Percentiles rank a stretch among this genome's conserved stretches.
phyloP scores from a whole-genome alignment of 768 basidiomycete species.

The Pisolithus tinctorius region DNA sequence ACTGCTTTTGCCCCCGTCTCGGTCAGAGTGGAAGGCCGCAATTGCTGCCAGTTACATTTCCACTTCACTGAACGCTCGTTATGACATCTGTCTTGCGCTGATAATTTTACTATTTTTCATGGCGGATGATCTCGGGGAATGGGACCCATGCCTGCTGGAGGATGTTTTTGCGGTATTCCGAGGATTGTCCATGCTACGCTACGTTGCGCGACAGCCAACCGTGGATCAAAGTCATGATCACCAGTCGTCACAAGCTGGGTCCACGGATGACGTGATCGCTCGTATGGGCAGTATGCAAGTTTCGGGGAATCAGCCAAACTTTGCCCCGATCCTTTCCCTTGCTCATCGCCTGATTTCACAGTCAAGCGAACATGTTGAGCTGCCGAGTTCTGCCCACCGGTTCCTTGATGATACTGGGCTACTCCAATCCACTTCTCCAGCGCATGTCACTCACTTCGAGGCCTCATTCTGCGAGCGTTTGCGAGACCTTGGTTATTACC shows the following conservation, averaged over 20 bases:
- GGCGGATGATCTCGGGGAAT: constrained; percentile 51
- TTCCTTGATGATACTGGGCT: constrained; percentile 65
- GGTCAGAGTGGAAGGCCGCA: constrained; percentile 57
- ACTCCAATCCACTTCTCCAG: constrained; percentile 61
- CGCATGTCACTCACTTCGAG: constrained; percentile 62
- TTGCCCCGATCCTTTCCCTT: constrained; percentile 53
- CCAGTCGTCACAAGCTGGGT: constrained; percentile 25
- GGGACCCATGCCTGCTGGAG: constrained; percentile 59
- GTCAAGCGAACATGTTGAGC: constrained; percentile 38
- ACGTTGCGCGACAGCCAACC: constrained; percentile 53
- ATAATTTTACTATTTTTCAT: constrained; percentile 67
- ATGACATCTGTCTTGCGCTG: constrained; percentile 64
- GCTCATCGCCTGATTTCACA: constrained; percentile 56
- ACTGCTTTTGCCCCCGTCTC: constrained; percentile 41
- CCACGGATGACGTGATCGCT: constrained; percentile 57
- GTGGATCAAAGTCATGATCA: constrained; percentile 26
- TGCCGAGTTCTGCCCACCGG: constrained; percentile 58
- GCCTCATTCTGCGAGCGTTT: constrained; percentile 67
- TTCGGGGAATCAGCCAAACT: constrained; percentile 39
- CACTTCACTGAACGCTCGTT: constrained; percentile 62
- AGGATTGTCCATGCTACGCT: constrained; percentile 67
- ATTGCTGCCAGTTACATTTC: constrained; percentile 58
- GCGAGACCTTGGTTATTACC: constrained; percentile 53
- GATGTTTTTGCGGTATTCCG: constrained; percentile 78
- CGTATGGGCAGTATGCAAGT: constrained; percentile 74